Base-by-base conservation (phyloP, 2,329 filamentous ascomycete species). In the Fusarium transvaalense region DNA sequence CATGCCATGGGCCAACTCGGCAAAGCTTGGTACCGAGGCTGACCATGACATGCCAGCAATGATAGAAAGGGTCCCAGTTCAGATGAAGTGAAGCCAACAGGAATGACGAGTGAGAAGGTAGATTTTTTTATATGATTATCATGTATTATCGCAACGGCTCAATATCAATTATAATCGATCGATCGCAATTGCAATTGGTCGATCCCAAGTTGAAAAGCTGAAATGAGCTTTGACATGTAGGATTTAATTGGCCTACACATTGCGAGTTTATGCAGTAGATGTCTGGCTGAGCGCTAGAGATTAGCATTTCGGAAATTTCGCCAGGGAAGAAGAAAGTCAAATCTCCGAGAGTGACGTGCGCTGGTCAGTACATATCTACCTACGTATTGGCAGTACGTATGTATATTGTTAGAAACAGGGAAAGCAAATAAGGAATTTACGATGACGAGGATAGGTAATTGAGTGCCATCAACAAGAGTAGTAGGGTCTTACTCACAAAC, bases 261-360 rank as follows among this genome's bases (percentile, higher is more conserved):
- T 14, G 9, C 17, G 19, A 52, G 25, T 43, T 55, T 54, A 51
- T 51, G 47, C 47, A 37, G 63, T 69, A 60, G 23, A 51, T 61
- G 17, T 50, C 25, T 19, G 34, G 32, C 23, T 38, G 69, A 71
- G 65, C 52, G 54, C 50, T 56, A 63, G 58, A 48, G 14, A 39
- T 67, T 71, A 57, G 58, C 59, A 56, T 56, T 50, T 64, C 62
- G 64, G 65, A 60, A 59, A 72, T 73, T 73, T 72, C 61, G 29
- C 21, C 27, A 62, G 59, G 41, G 43, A 63, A 58, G 61, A 71
- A 63, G 69, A 64, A 60, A 54, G 45, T 55, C 71, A 74, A 74
- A 74, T 74, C 46, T 74, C 71, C 71, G 71, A 66, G 56, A 43
- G 60, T 64, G 60, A 72, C 53, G 42, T 57, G 51, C 48, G 29